Base-by-base conservation (phyloP, 2,329 filamentous ascomycete species). In the Alternaria ventricosa region DNA sequence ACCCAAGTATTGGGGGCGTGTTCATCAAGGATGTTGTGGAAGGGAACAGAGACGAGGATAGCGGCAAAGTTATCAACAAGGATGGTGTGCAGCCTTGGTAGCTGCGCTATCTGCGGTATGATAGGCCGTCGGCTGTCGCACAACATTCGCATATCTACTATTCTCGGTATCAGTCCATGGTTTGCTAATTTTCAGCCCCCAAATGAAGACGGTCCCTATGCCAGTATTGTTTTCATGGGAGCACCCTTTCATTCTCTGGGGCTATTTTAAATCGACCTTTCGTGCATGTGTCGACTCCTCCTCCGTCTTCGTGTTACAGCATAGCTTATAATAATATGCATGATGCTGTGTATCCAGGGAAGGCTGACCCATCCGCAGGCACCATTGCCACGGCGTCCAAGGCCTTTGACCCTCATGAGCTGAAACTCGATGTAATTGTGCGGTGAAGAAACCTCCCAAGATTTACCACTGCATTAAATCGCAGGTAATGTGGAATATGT, bases 41-140 rank as follows among this genome's bases (percentile, higher is more conserved):
- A 59, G 82, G 82, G 2, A 75, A 75, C 61, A 68, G 79, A 23
- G 82, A 83, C 68, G 65, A 58, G 3, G 75, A 83, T 71, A 68
- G 67, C 9, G 81, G 81, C 3, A 80, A 78, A 61, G 74, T 80
- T 3, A 75, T 83, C 36, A 59, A 73, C 15, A 71, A 68, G 41
- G 67, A 78, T 58, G 74, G 72, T n/a, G 66, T 81, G 22, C 79
- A 81, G 64, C 71, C 79, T n/a, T 82, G 77, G 77, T 82, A 77
- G 59, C 12, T 28, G 9, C 13, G 6, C 20, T n/a, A 28, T 22
- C 27, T 18, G 23, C 3, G 22, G 41, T 10, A 20, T 49, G 33
- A 22, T 15, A 20, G 13, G 18, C 25, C 8, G 15, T 5, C 28
- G 30, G 9, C 20, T 5, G 30, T 23, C 30, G 20, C 28, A 53